Conservation (phyloP, 306 rosid genomes). For the Boehmeria nivea region DNA sequence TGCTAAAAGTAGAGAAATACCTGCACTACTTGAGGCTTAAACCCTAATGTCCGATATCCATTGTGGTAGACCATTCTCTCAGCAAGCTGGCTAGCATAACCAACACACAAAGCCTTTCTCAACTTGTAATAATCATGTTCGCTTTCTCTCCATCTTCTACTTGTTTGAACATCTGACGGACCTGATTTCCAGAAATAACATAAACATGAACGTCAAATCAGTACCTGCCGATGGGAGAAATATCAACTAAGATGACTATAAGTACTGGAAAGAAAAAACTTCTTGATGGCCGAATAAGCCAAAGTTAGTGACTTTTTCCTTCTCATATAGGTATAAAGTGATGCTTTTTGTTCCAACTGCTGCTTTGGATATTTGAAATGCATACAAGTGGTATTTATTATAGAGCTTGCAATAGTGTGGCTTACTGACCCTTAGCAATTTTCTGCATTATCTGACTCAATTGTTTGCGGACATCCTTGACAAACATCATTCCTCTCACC, state of each 20-base stretch:
- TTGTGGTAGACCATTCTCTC: constrained; percentile 94
- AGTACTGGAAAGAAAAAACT: constrained; percentile 4
- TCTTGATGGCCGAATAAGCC: not conserved
- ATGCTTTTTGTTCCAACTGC: no score
- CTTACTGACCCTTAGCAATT: constrained; percentile 67
- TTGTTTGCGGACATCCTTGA: constrained; percentile 83
- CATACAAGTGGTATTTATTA: constrained; percentile 14
- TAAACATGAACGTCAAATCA: constrained; percentile 5
- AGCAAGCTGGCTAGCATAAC: constrained; percentile 93
- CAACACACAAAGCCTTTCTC: constrained; percentile 88
- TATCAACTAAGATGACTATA: constrained; percentile 1
- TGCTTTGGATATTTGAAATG: not conserved
- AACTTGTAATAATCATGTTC: constrained; percentile 48
- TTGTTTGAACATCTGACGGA: constrained; percentile 49
- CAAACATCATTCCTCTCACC: constrained; percentile 95
- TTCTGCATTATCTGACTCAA: constrained; percentile 85
- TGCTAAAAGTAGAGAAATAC: constrained; percentile 34
- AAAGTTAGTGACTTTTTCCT: not conserved
- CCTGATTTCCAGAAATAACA: constrained; percentile 36
- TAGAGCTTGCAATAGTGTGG: constrained; percentile 17
- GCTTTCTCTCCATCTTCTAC: constrained; percentile 43
- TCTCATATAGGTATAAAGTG: no score
- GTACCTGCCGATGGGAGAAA: not conserved
- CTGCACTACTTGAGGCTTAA: constrained; percentile 89
- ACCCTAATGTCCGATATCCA: constrained; percentile 89